These are phyloP conservation scores for Microdochium trichocladiopsis DNA, from an alignment of 2,329 filamentous ascomycete genomes.

Conservation along the genomic window DNA sequence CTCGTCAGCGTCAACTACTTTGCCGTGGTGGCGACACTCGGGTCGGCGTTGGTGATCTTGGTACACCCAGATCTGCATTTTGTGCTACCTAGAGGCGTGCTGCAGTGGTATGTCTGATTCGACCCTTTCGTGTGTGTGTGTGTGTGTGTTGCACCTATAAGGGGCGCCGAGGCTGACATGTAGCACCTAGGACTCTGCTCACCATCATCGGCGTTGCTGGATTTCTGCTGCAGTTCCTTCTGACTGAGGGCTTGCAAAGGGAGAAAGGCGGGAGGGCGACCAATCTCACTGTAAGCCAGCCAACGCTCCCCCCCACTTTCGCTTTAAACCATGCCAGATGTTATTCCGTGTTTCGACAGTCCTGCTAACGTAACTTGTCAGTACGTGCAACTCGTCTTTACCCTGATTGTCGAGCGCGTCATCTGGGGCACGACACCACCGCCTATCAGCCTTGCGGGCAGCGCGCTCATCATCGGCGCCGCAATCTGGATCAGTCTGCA, in stretches of 20 bases:
- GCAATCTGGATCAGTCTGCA: constrained; percentile 35
- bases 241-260: constrained; percentile 66
- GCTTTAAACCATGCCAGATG: too few species aligned
- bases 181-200: constrained; percentile 38
- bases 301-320: background rate
- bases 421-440: constrained; percentile 36
- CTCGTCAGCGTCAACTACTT: constrained; percentile 77
- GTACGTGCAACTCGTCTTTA: constrained; percentile 25
- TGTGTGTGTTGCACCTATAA: background rate
- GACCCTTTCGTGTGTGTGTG: background rate
- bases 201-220: constrained; percentile 61
- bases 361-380: constrained; percentile 8
- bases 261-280: constrained; percentile 44
- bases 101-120: constrained; percentile 36
- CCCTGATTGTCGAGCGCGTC: constrained; percentile 28
- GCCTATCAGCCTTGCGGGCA: constrained; percentile 27
- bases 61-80: constrained; percentile 32
- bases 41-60: constrained; percentile 54
- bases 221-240: constrained; percentile 71
- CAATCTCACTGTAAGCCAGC: constrained; percentile 22
- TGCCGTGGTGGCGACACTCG: constrained; percentile 56
- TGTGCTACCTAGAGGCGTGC: constrained; percentile 19
- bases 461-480: constrained; percentile 30
- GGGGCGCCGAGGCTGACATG: background rate
- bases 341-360: background rate